Evolutionary conservation across 2,329 filamentous ascomycete genomes (phyloP).

Genomic region (Hypoxylon sp.): DNA sequence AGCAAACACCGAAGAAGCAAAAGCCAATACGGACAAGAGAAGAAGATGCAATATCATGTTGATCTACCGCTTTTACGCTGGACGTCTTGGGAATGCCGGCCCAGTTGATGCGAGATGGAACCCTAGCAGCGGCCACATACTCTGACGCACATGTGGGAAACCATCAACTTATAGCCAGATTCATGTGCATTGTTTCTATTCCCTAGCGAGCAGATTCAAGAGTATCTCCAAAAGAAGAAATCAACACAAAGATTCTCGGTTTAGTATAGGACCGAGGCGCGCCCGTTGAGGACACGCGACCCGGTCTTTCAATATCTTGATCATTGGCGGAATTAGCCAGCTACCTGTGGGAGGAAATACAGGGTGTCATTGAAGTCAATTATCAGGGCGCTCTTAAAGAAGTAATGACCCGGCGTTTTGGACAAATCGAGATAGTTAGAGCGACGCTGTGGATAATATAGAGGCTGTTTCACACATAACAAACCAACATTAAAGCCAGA

Average conservation of each 20-base stretch:
- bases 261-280: conserved; percentile 34
- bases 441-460: conserved; percentile 27
- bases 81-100: conserved; percentile 11
- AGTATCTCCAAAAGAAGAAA: background rate
- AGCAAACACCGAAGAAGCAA: conserved; percentile 50
- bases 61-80: conserved; percentile 2
- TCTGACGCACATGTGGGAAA: conserved; percentile 27
- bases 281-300: conserved; percentile 11
- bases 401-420: conserved; percentile 29
- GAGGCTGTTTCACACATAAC: conserved; percentile 6
- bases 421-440: conserved; percentile 41
- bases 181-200: background rate
- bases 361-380: conserved; percentile 32
- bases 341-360: conserved; percentile 15
- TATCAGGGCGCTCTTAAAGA: conserved; percentile 18
- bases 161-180: conserved; percentile 36
- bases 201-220: background rate
- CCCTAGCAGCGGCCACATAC: conserved; percentile 14
- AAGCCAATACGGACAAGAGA: conserved; percentile 45
- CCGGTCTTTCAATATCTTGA: conserved; percentile 3
- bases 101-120: conserved; percentile 1
- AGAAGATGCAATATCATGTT: conserved; percentile 49
- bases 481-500: conserved; percentile 18
- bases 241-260: conserved; percentile 28
- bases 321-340: conserved; percentile 38